Evolutionary conservation across 2,329 filamentous ascomycete species (phyloP), one percentile per base, ranked within the genome.

Genomic region (Amauroascus verrucosus): DNA sequence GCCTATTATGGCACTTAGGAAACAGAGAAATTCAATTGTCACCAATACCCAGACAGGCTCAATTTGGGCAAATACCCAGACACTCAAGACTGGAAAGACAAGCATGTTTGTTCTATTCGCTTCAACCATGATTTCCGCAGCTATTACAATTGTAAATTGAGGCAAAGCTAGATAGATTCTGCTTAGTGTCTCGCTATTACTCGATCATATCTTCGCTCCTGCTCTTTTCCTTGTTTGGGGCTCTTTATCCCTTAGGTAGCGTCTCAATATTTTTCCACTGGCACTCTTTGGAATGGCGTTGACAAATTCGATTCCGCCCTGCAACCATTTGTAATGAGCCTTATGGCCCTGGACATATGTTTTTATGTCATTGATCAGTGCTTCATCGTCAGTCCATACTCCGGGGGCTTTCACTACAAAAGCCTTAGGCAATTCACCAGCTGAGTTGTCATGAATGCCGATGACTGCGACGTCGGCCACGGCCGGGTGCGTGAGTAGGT

Each of bases 401-500:
- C 57, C 53, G 1, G 60, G 62, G 47, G 67, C 68, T 35, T 67
- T 65, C 6, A 84, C 81, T 11, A 85, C 65, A 60, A 81, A 85
- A 0, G 82, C 82, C 37, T 84, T 72, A 0, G 85, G 85, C 1
- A 86, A 76, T 64, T 88, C 85, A 1, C 81, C 85, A 28, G 67
- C 65, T 5, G 66, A 63, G 2, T 63, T 64, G 8, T 74, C 70
- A 33, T 75, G 68, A 64, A 84, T 78, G 4, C 71, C 72, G 40
- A 76, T 73, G 20, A 77, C 74, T 7, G 72, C 71, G 0, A 71
- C 72, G 58, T 77, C 75, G 1, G 64, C 57, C 3, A 77, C 65
- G 2, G 63, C 56, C 1, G 65, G 63, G 55, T 76, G 71, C 6
- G 62, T 64, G 1, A 76, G 51, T 0, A 77, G 62, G 30, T 73